These are phyloP conservation scores for Beta vulgaris DNA, from an alignment of 148 eudicot genomes.

Conservation along the genomic window DNA sequence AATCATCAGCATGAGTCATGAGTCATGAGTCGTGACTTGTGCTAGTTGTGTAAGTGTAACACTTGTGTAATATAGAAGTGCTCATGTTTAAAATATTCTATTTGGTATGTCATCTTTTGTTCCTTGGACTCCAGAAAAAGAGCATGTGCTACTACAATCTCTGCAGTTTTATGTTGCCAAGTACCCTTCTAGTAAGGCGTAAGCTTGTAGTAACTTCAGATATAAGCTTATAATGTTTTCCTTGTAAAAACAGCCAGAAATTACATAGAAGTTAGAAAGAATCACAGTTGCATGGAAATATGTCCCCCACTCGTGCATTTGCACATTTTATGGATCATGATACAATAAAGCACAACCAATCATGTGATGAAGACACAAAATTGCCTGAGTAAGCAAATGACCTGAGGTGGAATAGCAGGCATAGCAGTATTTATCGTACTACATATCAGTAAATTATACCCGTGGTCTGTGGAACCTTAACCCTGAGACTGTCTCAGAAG, in stretches of 20 bases:
- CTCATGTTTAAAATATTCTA: constrained; percentile 3
- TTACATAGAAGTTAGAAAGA: constrained; percentile 3
- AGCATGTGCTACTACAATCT: constrained; percentile 1
- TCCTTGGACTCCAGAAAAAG: not conserved
- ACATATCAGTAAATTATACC: not conserved
- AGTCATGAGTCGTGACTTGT: no score
- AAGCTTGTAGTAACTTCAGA: constrained; percentile 6
- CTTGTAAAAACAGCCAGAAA: constrained; percentile 17
- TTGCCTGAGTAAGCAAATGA: not conserved
- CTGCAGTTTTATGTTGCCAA: not conserved
- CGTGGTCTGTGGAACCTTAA: not conserved
- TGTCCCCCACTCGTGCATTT: constrained; percentile 14
- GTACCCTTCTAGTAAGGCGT: not conserved
- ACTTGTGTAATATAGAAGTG: not conserved
- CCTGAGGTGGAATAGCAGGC: constrained; percentile 6
- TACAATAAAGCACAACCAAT: constrained; percentile 14
- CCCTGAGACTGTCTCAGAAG: not conserved
- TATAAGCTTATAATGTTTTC: not conserved
- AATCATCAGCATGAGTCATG: no score
- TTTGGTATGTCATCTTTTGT: not conserved
- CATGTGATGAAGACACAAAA: constrained; percentile 25
- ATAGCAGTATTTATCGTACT: not conserved
- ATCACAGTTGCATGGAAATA: constrained; percentile 5
- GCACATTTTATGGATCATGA: constrained; percentile 33
- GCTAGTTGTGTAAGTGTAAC: no score